Percentiles rank a stretch among this genome's conserved stretches.
phyloP scores from a whole-genome alignment of 768 basidiomycete species.

The Clitopilus passeckerianus region DNA sequence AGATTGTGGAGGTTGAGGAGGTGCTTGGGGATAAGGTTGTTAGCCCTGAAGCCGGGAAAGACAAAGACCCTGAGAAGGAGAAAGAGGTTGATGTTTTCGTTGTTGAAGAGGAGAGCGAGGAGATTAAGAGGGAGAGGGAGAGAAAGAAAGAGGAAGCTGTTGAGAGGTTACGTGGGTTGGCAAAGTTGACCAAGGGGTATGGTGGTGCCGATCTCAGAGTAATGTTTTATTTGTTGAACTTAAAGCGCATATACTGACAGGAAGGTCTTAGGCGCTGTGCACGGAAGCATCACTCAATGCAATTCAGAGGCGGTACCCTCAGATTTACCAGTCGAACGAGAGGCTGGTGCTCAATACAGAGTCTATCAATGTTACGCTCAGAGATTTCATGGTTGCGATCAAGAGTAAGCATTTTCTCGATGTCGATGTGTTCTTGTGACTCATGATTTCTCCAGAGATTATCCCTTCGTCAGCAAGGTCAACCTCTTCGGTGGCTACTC shows the following conservation, averaged over 20 bases:
- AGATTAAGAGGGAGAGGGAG: slow-evolving; percentile 11
- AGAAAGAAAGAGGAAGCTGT: slow-evolving; percentile 17
- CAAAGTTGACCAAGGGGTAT: slow-evolving; percentile 93
- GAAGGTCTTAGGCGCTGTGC: slow-evolving; percentile 67
- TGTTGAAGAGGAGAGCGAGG: slow-evolving; percentile 63
- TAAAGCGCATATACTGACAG: slow-evolving; percentile 5
- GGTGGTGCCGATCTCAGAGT: slow-evolving; percentile 96
- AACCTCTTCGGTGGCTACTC: slow-evolving; percentile 77
- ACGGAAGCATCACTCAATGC: slow-evolving; percentile 97
- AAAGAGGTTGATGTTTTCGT: slow-evolving; percentile 73
- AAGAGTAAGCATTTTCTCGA: slow-evolving; percentile 63
- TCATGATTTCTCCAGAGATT: slow-evolving; percentile 51
- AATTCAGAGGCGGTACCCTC: slow-evolving; percentile 92
- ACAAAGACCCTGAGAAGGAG: slow-evolving; percentile 41
- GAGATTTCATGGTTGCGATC: slow-evolving; percentile 96
- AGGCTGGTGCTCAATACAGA: slow-evolving; percentile 81
- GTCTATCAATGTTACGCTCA: slow-evolving; percentile 74
- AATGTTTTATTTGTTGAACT: slow-evolving; percentile 21
- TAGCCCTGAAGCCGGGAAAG: slow-evolving; percentile 22
- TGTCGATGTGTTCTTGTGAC: neutral
- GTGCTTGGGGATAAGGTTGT: slow-evolving; percentile 27
- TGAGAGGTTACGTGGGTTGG: slow-evolving; percentile 48
- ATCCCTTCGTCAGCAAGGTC: slow-evolving; percentile 95
- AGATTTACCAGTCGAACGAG: slow-evolving; percentile 92
- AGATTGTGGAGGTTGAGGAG: slow-evolving; percentile 31